These are phyloP conservation scores for Alternaria triticina DNA, from an alignment of 2,329 filamentous ascomycete genomes.

Conservation along the genomic window DNA sequence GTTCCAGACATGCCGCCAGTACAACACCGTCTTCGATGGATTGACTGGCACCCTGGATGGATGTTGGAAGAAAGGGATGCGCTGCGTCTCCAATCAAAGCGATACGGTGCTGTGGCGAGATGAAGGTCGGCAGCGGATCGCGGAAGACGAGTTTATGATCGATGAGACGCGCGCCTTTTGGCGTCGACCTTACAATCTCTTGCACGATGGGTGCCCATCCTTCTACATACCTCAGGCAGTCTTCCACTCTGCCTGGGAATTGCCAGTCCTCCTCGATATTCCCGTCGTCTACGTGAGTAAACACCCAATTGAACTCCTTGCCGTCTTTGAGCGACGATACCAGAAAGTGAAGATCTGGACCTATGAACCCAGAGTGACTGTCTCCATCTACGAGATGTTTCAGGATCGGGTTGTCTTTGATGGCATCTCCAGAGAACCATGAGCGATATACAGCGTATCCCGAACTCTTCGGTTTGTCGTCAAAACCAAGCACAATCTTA, in stretches of 20 bases:
- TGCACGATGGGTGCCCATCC: slow-evolving; percentile 40
- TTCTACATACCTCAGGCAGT: slow-evolving; percentile 40
- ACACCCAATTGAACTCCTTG: slow-evolving; percentile 47
- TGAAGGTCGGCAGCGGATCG: slow-evolving; percentile 60
- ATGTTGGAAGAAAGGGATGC: slow-evolving; percentile 61
- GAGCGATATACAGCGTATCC: slow-evolving; percentile 62
- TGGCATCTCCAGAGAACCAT: slow-evolving; percentile 45
- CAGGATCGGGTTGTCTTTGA: slow-evolving; percentile 33
- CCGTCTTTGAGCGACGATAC: slow-evolving; percentile 44
- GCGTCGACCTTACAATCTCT: slow-evolving; percentile 44
- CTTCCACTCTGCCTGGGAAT: slow-evolving; percentile 39
- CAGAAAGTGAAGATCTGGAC: slow-evolving; percentile 47
- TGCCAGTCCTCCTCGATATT: slow-evolving; percentile 46
- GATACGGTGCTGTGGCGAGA: slow-evolving; percentile 56
- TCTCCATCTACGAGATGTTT: slow-evolving; percentile 44
- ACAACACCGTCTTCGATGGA: slow-evolving; percentile 58
- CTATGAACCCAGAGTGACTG: slow-evolving; percentile 41
- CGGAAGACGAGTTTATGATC: slow-evolving; percentile 63
- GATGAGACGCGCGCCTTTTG: slow-evolving; percentile 46
- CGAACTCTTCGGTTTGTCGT: slow-evolving; percentile 59
- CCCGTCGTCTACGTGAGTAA: slow-evolving; percentile 48
- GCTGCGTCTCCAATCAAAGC: slow-evolving; percentile 61
- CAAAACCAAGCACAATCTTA: slow-evolving; percentile 60
- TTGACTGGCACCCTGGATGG: slow-evolving; percentile 61
- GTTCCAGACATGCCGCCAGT: slow-evolving; percentile 32